Base-by-base conservation (phyloP, 345 rosid species). In the Aegle marmelos region DNA sequence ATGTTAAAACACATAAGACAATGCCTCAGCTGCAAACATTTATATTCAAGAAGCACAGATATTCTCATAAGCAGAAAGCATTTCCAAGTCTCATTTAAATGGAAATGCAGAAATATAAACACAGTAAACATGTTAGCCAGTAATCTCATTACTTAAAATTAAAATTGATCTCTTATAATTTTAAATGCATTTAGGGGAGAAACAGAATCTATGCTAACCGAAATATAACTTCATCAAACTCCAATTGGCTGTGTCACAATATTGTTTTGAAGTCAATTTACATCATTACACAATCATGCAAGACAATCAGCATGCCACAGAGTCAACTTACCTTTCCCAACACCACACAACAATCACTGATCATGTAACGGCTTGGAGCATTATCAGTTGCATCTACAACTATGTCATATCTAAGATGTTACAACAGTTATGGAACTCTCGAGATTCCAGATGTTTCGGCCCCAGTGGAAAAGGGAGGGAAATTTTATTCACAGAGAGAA, bases 291-390 rank as follows among this genome's bases (percentile, higher is more conserved):
- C 25, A 66, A 66, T 71, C 57, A 78, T 45, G 24, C 6, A 39
- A 68, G 11, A 63, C 56, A 65, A 66, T 45, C 24, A 21, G 48
- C 59, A 54, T 9, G 17, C 48, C 17, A 0, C 41, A 8, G 58
- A 33, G 58, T n/a, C n/a, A 27, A 48, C 79, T 81, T 83, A 95
- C 99, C 98, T 92, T 96, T 61, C 97, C 94, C 82, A 91, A 78
- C 79, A 96, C 87, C 68, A 92, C 97, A 72, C 99, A 96, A 72
- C 98, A 96, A 90, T 96, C 98, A 79, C 91, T 94, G 81, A 94
- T 96, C 97, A 94, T 88, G 89, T 96, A 96, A 66, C 97, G 97
- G 72, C 99, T 94, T 58, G 99, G 98, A 59, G 98, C 93, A 86
- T 94, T 96, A 80, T 96, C 99, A 0, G 97, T 95, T 72, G 97